Evolutionary conservation across 768 basidiomycete species (phyloP).

Genomic region (Mycena belliarum): DNA sequence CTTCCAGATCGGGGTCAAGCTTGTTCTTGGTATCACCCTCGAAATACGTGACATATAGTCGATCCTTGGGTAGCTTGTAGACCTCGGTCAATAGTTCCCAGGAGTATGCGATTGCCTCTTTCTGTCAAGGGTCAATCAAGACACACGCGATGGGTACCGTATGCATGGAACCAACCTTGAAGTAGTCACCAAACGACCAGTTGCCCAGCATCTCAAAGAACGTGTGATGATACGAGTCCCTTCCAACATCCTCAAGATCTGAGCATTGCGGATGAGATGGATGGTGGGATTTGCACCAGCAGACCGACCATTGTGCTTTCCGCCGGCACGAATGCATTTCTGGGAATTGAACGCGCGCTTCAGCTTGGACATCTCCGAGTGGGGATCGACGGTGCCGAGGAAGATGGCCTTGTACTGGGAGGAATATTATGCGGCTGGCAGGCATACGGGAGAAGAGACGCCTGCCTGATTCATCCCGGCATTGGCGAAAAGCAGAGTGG

Average conservation of each 20-base stretch:
- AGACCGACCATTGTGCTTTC: slow-evolving; percentile 92
- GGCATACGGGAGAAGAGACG: not conserved
- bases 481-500: slow-evolving; percentile 96
- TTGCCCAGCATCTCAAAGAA: slow-evolving; percentile 99
- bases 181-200: slow-evolving; percentile 99
- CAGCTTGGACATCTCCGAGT: slow-evolving; percentile 87
- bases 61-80: slow-evolving; percentile 84
- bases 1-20: slow-evolving; percentile 86
- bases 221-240: slow-evolving; percentile 96
- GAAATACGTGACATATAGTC: slow-evolving; percentile 97
- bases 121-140: too few relatives aligned
- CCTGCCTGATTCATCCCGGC: slow-evolving; percentile 94
- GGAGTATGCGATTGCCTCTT: slow-evolving; percentile 90
- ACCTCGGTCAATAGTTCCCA: slow-evolving; percentile 94
- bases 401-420: slow-evolving; percentile 93
- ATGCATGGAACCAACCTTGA: slow-evolving; percentile 63
- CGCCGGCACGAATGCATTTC: slow-evolving; percentile 98
- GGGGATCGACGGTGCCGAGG: slow-evolving; percentile 95
- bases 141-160: too few relatives aligned
- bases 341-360: slow-evolving; percentile 95
- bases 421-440: slow-evolving; percentile 9
- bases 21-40: slow-evolving; percentile 88
- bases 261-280: slow-evolving; percentile 1
- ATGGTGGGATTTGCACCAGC: not conserved
- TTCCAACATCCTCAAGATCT: slow-evolving; percentile 99